Conservation (phyloP, 495 filamentous ascomycete genomes). For the Corynascus novoguineensis region DNA sequence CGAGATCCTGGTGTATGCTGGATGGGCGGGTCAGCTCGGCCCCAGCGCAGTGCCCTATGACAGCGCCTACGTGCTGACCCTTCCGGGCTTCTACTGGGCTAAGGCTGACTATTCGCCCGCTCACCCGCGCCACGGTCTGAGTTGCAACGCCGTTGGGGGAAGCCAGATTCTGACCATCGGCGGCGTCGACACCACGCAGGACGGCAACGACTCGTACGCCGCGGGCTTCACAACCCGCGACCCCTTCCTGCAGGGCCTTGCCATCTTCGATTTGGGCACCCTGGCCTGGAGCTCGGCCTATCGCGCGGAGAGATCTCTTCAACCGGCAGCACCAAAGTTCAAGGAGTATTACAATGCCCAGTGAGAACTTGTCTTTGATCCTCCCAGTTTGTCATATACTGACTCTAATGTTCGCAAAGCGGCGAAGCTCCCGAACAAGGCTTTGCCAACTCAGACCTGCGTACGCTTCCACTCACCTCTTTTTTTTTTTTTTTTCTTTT, state of each 20-base stretch:
- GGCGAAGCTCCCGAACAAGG: background rate
- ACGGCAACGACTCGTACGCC: slow-evolving; percentile 8
- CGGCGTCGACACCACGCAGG: slow-evolving; percentile 21
- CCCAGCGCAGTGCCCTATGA: slow-evolving; percentile 15
- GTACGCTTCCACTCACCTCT: background rate
- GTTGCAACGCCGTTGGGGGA: slow-evolving; percentile 21
- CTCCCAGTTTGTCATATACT: too few relatives aligned
- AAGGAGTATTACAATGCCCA: slow-evolving; percentile 18
- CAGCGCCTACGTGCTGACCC: slow-evolving; percentile 24
- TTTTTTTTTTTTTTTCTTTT: background rate
- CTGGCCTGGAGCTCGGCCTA: slow-evolving; percentile 14
- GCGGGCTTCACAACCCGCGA: slow-evolving; percentile 19
- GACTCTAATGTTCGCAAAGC: background rate
- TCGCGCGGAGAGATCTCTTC: slow-evolving; percentile 1
- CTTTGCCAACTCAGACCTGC: background rate
- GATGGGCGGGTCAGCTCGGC: slow-evolving; percentile 20
- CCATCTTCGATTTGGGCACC: slow-evolving; percentile 19
- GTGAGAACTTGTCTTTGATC: slow-evolving; percentile 8
- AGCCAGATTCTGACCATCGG: slow-evolving; percentile 25
- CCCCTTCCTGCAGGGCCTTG: slow-evolving; percentile 20
- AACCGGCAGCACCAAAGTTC: slow-evolving; percentile 11
- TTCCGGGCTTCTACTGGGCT: slow-evolving; percentile 26
- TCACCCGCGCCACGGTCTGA: slow-evolving; percentile 20
- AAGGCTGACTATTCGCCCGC: slow-evolving; percentile 19
- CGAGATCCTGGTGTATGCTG: slow-evolving; percentile 27